phyloP scores from a whole-genome alignment of 2,329 filamentous ascomycete genomes.

The Diaporthe ilicicola region DNA sequence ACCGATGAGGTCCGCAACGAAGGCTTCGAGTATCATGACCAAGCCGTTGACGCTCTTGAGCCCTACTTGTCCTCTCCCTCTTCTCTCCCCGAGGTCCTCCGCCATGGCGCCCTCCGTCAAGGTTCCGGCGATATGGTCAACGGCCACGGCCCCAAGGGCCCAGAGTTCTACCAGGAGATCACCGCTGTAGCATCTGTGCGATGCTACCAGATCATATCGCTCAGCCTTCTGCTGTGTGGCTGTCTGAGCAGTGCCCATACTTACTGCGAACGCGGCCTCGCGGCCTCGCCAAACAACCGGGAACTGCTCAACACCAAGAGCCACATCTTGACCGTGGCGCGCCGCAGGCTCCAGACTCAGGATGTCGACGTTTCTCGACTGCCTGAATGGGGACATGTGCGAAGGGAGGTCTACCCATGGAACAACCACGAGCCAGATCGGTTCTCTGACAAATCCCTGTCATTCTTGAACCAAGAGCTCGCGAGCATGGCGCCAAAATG shows the following conservation, averaged over 20 bases:
- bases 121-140: conserved; percentile 45
- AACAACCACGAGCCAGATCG: conserved; percentile 75
- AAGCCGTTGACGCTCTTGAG: conserved; percentile 64
- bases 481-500: conserved; percentile 79
- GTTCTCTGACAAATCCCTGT: conserved; percentile 73
- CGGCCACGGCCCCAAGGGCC: conserved; percentile 45
- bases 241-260: conserved; percentile 73
- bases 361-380: conserved; percentile 62
- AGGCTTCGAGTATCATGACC: conserved; percentile 82
- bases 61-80: conserved; percentile 46
- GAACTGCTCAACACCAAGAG: conserved; percentile 63
- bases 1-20: conserved; percentile 83
- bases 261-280: conserved; percentile 71
- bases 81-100: conserved; percentile 52
- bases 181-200: conserved; percentile 61
- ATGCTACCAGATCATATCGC: conserved; percentile 66
- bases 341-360: conserved; percentile 55
- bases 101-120: conserved; percentile 51
- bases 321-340: conserved; percentile 62
- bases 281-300: conserved; percentile 60
- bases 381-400: conserved; percentile 75
- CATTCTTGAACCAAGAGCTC: conserved; percentile 76
- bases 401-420: conserved; percentile 76
- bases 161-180: conserved; percentile 49
- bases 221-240: conserved; percentile 69